Conservation (phyloP, 139 green algal genomes). For the Closterium sp. region DNA sequence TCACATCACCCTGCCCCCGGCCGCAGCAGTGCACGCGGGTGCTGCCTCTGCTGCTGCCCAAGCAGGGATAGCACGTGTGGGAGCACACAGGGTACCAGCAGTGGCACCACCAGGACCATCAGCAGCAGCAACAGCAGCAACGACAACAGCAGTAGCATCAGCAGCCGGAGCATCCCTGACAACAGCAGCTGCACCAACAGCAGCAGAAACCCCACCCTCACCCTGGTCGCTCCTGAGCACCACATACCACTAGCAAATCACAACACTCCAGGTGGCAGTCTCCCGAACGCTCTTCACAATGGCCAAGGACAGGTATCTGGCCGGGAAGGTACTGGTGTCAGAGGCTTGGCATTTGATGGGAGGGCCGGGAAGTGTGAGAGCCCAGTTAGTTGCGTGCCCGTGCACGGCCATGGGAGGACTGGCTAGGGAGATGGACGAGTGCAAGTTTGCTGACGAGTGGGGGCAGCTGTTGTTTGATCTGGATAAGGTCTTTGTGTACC, state of each 20-base stretch:
- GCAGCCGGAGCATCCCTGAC: too few species aligned
- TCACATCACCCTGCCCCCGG: too few species aligned
- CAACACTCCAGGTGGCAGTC: conserved; percentile 4
- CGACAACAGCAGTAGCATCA: too few species aligned
- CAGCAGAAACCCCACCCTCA: too few species aligned
- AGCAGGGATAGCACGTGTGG: too few species aligned
- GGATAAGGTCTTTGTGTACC: neutral
- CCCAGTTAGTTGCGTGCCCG: neutral
- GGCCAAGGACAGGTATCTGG: conserved; percentile 10
- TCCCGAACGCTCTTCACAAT: conserved; percentile 19
- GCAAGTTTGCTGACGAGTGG: neutral
- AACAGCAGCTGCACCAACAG: too few species aligned
- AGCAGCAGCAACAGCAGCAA: too few species aligned
- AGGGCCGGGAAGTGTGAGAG: neutral
- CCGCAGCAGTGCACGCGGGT: too few species aligned
- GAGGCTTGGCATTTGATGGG: too few species aligned
- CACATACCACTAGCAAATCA: neutral
- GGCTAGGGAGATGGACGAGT: neutral
- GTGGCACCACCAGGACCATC: too few species aligned
- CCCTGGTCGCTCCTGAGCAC: neutral
- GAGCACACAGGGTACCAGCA: too few species aligned
- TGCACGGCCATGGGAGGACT: conserved; percentile 19
- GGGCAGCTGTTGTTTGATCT: neutral
- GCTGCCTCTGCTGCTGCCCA: too few species aligned
- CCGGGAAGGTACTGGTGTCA: neutral